Evolutionary conservation across 2,329 filamentous ascomycete species (phyloP), one percentile per base, ranked within the genome.

Genomic region (Kalaharituber pfeilii): DNA sequence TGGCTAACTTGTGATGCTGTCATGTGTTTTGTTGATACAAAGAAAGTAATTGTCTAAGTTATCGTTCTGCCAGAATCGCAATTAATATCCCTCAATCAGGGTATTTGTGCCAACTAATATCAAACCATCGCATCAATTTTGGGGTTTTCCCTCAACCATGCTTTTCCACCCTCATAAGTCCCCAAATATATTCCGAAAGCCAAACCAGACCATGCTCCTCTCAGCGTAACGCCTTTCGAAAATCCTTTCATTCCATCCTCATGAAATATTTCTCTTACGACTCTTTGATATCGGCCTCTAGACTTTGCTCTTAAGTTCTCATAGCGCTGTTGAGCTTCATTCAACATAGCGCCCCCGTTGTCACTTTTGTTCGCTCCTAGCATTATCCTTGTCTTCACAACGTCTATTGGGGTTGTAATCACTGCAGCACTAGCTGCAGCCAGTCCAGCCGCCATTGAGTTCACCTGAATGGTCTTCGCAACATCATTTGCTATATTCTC

Each of bases 361-460:
- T 60, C 65, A 58, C 22, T 69, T 66, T 13, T 71, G 72, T 50
- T 50, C 1, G 79, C 79, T 27, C 75, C 73, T 25, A 94, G 72
- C 87, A 94, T 94, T 69, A 94, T 83, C 50, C 85, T 72, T 59
- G 87, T 94, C 72, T 94, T 94, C 24, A 94, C 77, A 8, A 94
- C 86, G 67, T 94, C 88, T 53, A 87, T 79, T 0, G 88, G 88
- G 51, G 87, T 94, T 1, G 87, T 94, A n/a, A 91, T 67, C 8
- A 84, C 75, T 0, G 87, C 84, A 0, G 86, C 81, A 7, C 89
- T 67, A 5, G 79, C 78, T 0, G 87, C 87, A 0, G 86, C 84
- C 15, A 75, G 67, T 0, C 86, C 87, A 64, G 83, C 84, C 2
- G 76, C 55, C 0, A 82, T 86, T 0, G 85, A 91, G 44, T 89